Evolutionary conservation across 163 green algal species (phyloP).

Genomic region (Trebouxiophyceae sp.): DNA sequence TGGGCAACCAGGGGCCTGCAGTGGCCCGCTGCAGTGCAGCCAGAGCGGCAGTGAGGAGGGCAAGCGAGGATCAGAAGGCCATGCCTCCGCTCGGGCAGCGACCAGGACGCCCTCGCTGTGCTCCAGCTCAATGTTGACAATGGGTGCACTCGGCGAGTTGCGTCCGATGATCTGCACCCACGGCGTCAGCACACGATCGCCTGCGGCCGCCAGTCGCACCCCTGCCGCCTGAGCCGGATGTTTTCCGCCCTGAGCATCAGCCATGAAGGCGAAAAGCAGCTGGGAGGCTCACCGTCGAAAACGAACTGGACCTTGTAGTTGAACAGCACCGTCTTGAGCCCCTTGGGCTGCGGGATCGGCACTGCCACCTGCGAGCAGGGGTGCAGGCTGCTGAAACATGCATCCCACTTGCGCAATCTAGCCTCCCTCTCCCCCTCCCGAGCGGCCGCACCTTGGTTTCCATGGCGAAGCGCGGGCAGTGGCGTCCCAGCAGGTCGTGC

Average conservation of each 20-base stretch:
- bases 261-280: not conserved
- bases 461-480: conserved; percentile 67
- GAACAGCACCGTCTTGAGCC: conserved; percentile 26
- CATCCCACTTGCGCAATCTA: no score
- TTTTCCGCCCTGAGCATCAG: not conserved
- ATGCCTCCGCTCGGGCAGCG: not conserved
- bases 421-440: not conserved
- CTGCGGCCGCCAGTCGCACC: no score
- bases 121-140: conserved; percentile 54
- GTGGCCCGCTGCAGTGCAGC: no score
- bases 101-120: conserved; percentile 12
- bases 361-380: conserved; percentile 39
- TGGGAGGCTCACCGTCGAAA: conserved; percentile 28
- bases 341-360: conserved; percentile 47
- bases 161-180: conserved; percentile 33
- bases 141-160: conserved; percentile 29
- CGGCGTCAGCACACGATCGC: conserved; percentile 5
- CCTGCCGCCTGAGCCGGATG: no score
- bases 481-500: conserved; percentile 65
- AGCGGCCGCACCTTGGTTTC: conserved; percentile 24
- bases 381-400: not conserved
- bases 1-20: no score
- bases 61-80: no score
- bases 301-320: conserved; percentile 70
- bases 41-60: no score